A percentile compares a stretch with the other conserved stretches of the same genome.
Evolutionary conservation across 306 rosid species (phyloP).

Genomic region (Rosa persica): DNA sequence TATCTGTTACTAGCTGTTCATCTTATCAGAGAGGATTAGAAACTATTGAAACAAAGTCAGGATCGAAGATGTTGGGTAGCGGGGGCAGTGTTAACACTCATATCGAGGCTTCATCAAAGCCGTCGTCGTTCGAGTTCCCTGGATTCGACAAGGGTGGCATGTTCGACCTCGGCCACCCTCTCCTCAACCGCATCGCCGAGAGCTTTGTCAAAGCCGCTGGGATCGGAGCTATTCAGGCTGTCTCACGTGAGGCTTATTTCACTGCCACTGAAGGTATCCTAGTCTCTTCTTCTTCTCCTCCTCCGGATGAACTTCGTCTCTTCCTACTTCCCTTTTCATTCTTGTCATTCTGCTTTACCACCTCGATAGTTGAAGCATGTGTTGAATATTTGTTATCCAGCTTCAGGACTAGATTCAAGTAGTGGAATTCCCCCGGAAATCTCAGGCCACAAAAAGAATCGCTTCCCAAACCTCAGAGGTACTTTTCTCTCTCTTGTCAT

Average conservation of each 20-base stretch:
- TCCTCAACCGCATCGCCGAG: constrained; percentile 78
- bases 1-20: neutral
- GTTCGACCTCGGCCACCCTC: constrained; percentile 90
- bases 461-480: constrained; percentile 67
- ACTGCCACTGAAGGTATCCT: constrained; percentile 40
- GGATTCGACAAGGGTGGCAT: constrained; percentile 51
- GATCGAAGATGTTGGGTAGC: constrained; percentile 5
- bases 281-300: neutral
- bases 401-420: constrained; percentile 49
- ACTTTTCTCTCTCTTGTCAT: neutral
- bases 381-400: neutral
- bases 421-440: constrained; percentile 44
- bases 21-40: neutral
- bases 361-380: neutral
- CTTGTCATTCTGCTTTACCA: neutral
- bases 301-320: neutral
- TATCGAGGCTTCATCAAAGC: constrained; percentile 36
- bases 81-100: constrained; percentile 26
- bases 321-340: neutral
- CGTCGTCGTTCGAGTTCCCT: constrained; percentile 55
- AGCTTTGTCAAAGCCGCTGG: constrained; percentile 82
- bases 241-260: constrained; percentile 77
- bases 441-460: constrained; percentile 39
- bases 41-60: neutral
- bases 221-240: constrained; percentile 87